These are phyloP conservation scores for Luffa acutangula DNA, from an alignment of 306 rosid genomes.

Conservation along the genomic window DNA sequence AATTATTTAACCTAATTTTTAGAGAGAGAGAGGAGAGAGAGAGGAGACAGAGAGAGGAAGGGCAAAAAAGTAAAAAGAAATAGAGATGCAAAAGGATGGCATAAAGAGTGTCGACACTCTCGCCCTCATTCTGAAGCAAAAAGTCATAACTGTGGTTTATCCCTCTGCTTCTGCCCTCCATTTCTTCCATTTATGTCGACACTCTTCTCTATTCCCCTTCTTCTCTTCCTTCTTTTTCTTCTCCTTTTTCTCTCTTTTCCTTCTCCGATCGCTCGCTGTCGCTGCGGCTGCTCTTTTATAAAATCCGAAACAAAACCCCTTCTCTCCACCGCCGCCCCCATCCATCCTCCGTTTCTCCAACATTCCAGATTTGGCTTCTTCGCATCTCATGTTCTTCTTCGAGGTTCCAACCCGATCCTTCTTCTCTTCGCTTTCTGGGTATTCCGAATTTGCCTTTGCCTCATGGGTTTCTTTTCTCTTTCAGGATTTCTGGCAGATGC, in stretches of 20 bases:
- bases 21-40: not conserved
- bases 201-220: constrained; percentile 14
- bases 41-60: not conserved
- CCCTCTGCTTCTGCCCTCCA: not conserved
- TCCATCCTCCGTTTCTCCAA: not conserved
- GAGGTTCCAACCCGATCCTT: constrained; percentile 38
- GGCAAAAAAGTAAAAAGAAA: not conserved
- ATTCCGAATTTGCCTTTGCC: not conserved
- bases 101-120: constrained; percentile 67
- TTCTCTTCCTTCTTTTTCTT: not conserved
- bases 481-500: constrained; percentile 60
- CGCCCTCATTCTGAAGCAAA: constrained; percentile 17
- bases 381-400: constrained; percentile 32
- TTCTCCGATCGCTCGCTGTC: not conserved
- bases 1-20: too few species aligned
- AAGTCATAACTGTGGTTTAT: not conserved
- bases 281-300: not conserved
- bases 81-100: not conserved
- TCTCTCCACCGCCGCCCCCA: not conserved
- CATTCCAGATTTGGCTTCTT: not conserved
- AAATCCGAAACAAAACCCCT: not conserved
- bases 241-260: not conserved
- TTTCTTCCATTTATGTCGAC: constrained; percentile 48
- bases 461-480: not conserved
- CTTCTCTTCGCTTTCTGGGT: not conserved